Evolutionary conservation across 2,329 filamentous ascomycete genomes (phyloP), one percentile per base, ranked within the genome.

Genomic region (Ophiocordyceps australis): DNA sequence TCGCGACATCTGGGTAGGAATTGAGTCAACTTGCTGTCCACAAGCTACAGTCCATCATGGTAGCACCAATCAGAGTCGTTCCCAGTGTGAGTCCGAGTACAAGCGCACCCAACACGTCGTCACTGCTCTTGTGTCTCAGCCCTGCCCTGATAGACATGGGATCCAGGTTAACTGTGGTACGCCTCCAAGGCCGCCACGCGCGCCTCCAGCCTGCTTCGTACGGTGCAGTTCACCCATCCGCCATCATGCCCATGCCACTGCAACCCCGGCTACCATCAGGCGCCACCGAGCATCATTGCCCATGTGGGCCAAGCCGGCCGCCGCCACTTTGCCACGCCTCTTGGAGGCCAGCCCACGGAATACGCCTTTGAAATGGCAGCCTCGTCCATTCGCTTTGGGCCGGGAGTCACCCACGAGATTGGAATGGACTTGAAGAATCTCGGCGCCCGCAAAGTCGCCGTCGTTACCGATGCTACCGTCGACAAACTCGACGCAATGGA

Each of bases 291-390:
- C 32, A 54, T 85, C 31, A 50, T 59, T 11, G 60, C 61, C 14
- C 59, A 55, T 29, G 48, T 42, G 24, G 33, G 42, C 36, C 30
- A 49, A 36, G 36, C 52, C 18, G 52, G 41, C 17, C 33, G 37
- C 14, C 48, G 68, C 18, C 58, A 57, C 25, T 73, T 67, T 48
- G 83, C 81, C n/a, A 86, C 81, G 0, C 81, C 85, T 0, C 56
- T 77, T 20, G 35, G 43, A 16, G 54, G 63, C 7, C 64, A 83
- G 42, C 93, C 91, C 48, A n/a, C n/a, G n/a, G 89, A 98, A 49
- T 98, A 98, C 55, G 89, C 89, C 10, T 98, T 98, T 46, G 89
- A 98, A 50, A 92, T 98, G 86, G 89, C 89, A 0, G 83, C 89
- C 2, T 92, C 81, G 2, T 81, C 77, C 16, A 94, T 98, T 42